Percentiles rank a stretch among this genome's conserved stretches.
These are phyloP conservation scores for Penicillium frequentans DNA, from an alignment of 2,329 filamentous ascomycete species.

Conservation along the genomic window DNA sequence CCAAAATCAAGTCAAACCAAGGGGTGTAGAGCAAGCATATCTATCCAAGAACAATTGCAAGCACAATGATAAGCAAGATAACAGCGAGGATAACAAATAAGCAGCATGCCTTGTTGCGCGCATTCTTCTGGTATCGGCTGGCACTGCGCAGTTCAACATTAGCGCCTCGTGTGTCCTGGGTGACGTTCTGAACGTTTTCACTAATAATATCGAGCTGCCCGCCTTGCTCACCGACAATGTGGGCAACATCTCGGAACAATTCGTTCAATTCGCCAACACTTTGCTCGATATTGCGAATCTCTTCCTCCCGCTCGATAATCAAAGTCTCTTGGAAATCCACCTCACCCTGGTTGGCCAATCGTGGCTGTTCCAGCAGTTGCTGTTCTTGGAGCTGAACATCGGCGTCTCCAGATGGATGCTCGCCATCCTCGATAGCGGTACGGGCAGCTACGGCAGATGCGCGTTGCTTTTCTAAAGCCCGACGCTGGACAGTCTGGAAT, in stretches of 20 bases:
- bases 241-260: slow-evolving; percentile 94
- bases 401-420: slow-evolving; percentile 29
- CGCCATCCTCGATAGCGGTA: slow-evolving; percentile 67
- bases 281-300: slow-evolving; percentile 97
- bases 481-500: slow-evolving; percentile 88
- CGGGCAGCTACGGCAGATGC: slow-evolving; percentile 81
- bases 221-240: slow-evolving; percentile 94
- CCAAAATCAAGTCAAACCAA: slow-evolving; percentile 9
- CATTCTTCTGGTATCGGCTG: slow-evolving; percentile 90
- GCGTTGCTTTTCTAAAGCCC: slow-evolving; percentile 88
- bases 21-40: slow-evolving; percentile 18
- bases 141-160: slow-evolving; percentile 83
- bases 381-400: slow-evolving; percentile 60
- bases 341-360: slow-evolving; percentile 85
- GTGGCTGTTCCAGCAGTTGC: slow-evolving; percentile 72
- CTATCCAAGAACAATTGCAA: slow-evolving; percentile 79
- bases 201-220: slow-evolving; percentile 83
- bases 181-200: slow-evolving; percentile 81
- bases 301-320: slow-evolving; percentile 92
- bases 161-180: slow-evolving; percentile 78
- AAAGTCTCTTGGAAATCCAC: slow-evolving; percentile 96
- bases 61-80: slow-evolving; percentile 82
- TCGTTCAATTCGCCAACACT: slow-evolving; percentile 94
- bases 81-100: slow-evolving; percentile 83
- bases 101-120: slow-evolving; percentile 91